Conservation (phyloP, 2,329 filamentous ascomycete genomes). For the Fusarium sp. region DNA sequence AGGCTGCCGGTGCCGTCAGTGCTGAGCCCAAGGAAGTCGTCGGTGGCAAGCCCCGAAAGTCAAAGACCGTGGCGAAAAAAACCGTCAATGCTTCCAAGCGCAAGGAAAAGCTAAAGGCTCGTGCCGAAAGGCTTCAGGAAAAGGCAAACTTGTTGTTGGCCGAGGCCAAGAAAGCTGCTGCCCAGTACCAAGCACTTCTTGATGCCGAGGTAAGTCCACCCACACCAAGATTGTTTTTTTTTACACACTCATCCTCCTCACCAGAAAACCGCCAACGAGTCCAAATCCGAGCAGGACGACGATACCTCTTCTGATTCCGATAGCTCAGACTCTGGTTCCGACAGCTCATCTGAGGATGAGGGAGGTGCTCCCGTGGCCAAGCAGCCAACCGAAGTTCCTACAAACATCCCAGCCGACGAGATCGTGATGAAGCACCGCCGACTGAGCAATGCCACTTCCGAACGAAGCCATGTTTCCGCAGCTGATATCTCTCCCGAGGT, state of each 20-base stretch:
- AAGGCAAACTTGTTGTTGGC: slow-evolving; percentile 50
- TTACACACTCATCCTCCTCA: background rate
- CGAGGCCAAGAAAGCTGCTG: slow-evolving; percentile 50
- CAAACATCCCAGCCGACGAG: slow-evolving; percentile 43
- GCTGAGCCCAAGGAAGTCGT: slow-evolving; percentile 47
- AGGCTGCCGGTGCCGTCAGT: slow-evolving; percentile 41
- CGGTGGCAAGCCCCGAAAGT: slow-evolving; percentile 41
- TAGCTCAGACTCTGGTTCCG: slow-evolving; percentile 28
- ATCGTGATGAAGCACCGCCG: slow-evolving; percentile 46
- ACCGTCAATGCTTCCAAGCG: slow-evolving; percentile 51
- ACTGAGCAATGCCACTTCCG: slow-evolving; percentile 44
- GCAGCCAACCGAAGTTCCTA: slow-evolving; percentile 32
- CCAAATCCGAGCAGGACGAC: slow-evolving; percentile 28
- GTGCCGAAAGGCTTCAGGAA: slow-evolving; percentile 48
- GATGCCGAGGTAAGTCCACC: slow-evolving; percentile 35
- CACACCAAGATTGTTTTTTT: background rate
- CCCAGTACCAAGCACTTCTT: slow-evolving; percentile 41
- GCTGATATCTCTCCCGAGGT: slow-evolving; percentile 21
- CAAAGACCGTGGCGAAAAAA: slow-evolving; percentile 36
- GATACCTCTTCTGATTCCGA: slow-evolving; percentile 37
- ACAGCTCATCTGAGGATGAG: slow-evolving; percentile 35
- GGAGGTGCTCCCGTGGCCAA: slow-evolving; percentile 34
- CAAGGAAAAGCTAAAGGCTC: slow-evolving; percentile 49
- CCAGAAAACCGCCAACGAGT: slow-evolving; percentile 25
- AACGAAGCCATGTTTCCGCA: slow-evolving; percentile 34